A percentile compares a stretch with the other conserved stretches of the same genome.
Conservation (phyloP, 176 grass and related monocot genomes). For the Microstegium vimineum region DNA sequence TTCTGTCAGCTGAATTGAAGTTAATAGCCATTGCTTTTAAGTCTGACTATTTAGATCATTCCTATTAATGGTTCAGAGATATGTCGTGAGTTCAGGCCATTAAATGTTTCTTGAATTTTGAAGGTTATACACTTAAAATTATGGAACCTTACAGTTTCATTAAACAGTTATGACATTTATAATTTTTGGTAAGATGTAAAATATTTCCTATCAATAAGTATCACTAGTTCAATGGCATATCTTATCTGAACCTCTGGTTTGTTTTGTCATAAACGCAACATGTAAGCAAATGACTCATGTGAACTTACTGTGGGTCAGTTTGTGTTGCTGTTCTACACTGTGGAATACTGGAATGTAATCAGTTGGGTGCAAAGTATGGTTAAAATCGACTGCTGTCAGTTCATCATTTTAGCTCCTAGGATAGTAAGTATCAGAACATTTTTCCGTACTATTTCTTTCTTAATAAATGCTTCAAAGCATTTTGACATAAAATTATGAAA, state of each 20-base stretch:
- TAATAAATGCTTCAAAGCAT: neutral
- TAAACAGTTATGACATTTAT: neutral
- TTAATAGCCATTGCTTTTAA: neutral
- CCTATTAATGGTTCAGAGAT: neutral
- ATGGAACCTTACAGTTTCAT: neutral
- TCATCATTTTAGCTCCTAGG: neutral
- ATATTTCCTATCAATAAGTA: neutral
- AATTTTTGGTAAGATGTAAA: neutral
- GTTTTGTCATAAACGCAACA: neutral
- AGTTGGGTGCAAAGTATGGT: neutral
- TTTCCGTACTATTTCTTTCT: neutral
- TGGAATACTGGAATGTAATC: neutral
- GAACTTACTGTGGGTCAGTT: neutral
- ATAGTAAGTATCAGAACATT: neutral
- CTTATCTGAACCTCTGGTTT: neutral
- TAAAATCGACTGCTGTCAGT: neutral
- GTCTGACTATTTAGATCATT: neutral
- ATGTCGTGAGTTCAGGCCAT: neutral
- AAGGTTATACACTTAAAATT: neutral
- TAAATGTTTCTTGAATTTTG: neutral
- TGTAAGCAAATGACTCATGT: neutral
- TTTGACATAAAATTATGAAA: neutral
- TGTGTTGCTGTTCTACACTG: neutral
- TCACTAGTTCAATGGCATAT: neutral
- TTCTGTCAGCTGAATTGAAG: neutral